Base-by-base conservation (phyloP, 139 green algal species). In the Nannochloris sp. region DNA sequence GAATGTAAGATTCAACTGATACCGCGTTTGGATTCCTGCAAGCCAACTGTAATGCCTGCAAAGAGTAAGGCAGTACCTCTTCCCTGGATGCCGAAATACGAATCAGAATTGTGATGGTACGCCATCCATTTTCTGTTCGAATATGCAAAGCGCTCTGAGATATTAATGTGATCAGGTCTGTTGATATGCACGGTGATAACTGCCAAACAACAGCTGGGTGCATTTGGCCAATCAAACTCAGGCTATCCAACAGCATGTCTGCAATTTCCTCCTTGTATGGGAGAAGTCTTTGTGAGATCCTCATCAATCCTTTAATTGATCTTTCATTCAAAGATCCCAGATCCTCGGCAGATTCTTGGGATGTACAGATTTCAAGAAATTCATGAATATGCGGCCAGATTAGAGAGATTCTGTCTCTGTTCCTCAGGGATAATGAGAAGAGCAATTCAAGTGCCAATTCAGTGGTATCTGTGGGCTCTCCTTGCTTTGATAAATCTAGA, bases 191-290 rank as follows among this genome's bases (percentile, higher is more conserved):
- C 46, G 81, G 62, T 0, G 85, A 80, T 31, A 95, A 78, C 48
- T 86, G 68, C 72, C 71, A 80, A 1, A 79, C 81, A 11, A 18
- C 16, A 11, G 16, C 25, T 14, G 43, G 51, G 5, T 9, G 11
- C 15, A 37, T 14, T 21, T 27, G 7, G 11, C 31, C 19, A 23
- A 50, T 27, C 16, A 55, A 36, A 34, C 11, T 19, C 23, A 64
- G 31, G 43, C 25, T 27, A 34, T n/a, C 12, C 57, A 98, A 75
- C 43, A 97, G 81, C 53, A 84, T 76, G 24, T 95, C 88, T 1
- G 81, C 83, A 5, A 90, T 79, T 61, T 92, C 88, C 6, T 87
- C 75, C 68, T 96, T 93, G 74, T 93, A 93, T 4, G 87, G 83
- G 63, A 98, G 74, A 71, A 96, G 76, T 25, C 88, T 81, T 59